phyloP scores from a whole-genome alignment of 352 stramenopile genomes.

The Thalassiosira mediterranea region DNA sequence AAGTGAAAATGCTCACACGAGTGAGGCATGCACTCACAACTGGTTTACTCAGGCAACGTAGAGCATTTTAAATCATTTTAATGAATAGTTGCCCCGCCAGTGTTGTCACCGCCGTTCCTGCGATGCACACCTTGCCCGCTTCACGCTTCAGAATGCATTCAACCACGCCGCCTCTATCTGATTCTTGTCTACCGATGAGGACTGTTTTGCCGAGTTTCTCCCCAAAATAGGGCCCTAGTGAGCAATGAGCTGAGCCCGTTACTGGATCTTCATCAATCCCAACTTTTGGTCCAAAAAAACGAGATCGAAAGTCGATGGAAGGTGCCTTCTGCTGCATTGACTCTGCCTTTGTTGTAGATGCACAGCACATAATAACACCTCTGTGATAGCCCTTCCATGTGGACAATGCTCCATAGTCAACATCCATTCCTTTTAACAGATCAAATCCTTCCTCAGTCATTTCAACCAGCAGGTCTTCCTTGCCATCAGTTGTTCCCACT shows the following conservation, averaged over 20 bases:
- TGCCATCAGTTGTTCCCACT: slow-evolving; percentile 64
- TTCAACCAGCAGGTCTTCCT: slow-evolving; percentile 79
- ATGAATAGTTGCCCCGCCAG: slow-evolving; percentile 47
- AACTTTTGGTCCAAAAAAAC: slow-evolving; percentile 90
- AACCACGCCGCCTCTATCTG: slow-evolving; percentile 70
- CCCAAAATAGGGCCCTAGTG: slow-evolving; percentile 88
- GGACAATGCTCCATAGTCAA: slow-evolving; percentile 64
- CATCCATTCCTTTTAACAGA: slow-evolving; percentile 32
- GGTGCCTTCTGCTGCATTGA: neutral
- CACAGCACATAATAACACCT: slow-evolving; percentile 80
- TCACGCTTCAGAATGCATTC: slow-evolving; percentile 68
- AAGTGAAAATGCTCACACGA: no score
- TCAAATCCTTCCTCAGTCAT: slow-evolving; percentile 68
- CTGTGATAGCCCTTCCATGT: slow-evolving; percentile 67
- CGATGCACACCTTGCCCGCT: slow-evolving; percentile 43
- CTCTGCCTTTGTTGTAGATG: neutral
- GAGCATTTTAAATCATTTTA: no score
- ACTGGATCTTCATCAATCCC: slow-evolving; percentile 91
- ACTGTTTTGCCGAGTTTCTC: slow-evolving; percentile 67
- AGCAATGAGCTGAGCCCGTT: slow-evolving; percentile 90
- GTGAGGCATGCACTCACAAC: no score
- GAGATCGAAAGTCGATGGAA: slow-evolving; percentile 75
- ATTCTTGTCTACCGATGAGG: slow-evolving; percentile 77
- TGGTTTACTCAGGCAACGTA: no score
- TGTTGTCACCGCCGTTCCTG: slow-evolving; percentile 41